Percentiles rank a stretch among this genome's conserved stretches.
Conservation (phyloP, 768 basidiomycete genomes). For the Agrocybe praecox region DNA sequence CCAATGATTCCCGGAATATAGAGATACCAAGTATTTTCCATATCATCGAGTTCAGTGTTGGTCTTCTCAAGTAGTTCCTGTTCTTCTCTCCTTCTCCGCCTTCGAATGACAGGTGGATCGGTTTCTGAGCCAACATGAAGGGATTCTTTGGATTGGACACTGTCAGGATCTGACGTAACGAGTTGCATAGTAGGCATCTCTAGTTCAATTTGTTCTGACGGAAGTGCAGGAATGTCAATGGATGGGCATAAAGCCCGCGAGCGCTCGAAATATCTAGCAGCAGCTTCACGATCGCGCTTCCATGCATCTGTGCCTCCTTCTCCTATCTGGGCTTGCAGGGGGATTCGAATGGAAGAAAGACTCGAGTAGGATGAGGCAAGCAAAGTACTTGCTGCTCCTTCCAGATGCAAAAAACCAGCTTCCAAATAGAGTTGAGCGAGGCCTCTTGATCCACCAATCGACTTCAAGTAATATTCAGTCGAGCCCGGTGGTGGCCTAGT, state of each 20-base stretch:
- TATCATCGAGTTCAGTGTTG: slow-evolving; percentile 53
- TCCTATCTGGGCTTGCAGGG: slow-evolving; percentile 48
- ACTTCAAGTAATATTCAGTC: slow-evolving; percentile 60
- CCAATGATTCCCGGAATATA: slow-evolving; percentile 80
- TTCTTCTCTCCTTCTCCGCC: slow-evolving; percentile 62
- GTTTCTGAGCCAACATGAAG: slow-evolving; percentile 36
- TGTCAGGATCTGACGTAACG: slow-evolving; percentile 36
- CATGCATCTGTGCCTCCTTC: slow-evolving; percentile 71
- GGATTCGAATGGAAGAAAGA: slow-evolving; percentile 76
- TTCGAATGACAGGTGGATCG: slow-evolving; percentile 41
- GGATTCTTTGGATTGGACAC: slow-evolving; percentile 36
- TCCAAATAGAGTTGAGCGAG: slow-evolving; percentile 79
- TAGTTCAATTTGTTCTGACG: slow-evolving; percentile 56
- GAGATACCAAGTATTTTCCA: slow-evolving; percentile 78
- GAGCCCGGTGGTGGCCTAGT: slow-evolving; percentile 53
- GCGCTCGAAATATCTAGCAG: slow-evolving; percentile 71
- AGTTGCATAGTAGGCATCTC: slow-evolving; percentile 74
- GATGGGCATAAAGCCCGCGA: slow-evolving; percentile 60
- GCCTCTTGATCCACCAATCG: slow-evolving; percentile 65
- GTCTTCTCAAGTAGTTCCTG: slow-evolving; percentile 43
- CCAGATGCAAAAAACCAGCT: slow-evolving; percentile 79
- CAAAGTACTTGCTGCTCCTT: slow-evolving; percentile 74
- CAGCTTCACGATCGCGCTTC: slow-evolving; percentile 73
- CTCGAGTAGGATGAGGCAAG: slow-evolving; percentile 76
- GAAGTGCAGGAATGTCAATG: slow-evolving; percentile 71